Evolutionary conservation across 352 stramenopile genomes (phyloP).

Genomic region (Globisporangium recalcitrans): DNA sequence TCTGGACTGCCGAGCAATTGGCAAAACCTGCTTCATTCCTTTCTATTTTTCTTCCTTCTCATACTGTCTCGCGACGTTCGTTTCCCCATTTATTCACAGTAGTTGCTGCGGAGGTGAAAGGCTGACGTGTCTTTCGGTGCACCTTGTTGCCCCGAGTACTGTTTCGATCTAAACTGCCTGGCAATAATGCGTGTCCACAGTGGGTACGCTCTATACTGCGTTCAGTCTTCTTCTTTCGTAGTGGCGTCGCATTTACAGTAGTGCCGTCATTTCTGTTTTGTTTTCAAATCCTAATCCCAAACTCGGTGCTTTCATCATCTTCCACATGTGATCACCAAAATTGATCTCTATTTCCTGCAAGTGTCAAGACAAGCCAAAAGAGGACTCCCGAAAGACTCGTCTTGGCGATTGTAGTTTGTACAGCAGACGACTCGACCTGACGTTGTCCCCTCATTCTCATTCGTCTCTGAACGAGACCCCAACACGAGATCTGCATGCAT

Average conservation of each 20-base stretch:
- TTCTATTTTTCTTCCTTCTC: background rate
- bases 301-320: background rate
- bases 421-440: background rate
- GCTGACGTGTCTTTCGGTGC: constrained; percentile 1
- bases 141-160: background rate
- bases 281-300: background rate
- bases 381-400: background rate
- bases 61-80: background rate
- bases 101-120: background rate
- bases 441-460: background rate
- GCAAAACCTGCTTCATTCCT: background rate
- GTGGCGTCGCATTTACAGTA: background rate
- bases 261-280: background rate
- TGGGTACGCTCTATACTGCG: background rate
- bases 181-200: background rate
- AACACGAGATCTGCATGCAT: background rate
- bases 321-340: background rate
- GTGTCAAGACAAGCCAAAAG: background rate
- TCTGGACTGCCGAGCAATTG: too few species aligned
- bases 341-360: background rate
- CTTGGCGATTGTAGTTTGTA: background rate
- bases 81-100: background rate
- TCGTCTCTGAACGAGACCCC: background rate
- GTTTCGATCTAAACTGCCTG: background rate
- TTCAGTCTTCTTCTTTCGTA: too few species aligned